phyloP scores from a whole-genome alignment of 768 basidiomycete species.

The Calocybe cyanea region DNA sequence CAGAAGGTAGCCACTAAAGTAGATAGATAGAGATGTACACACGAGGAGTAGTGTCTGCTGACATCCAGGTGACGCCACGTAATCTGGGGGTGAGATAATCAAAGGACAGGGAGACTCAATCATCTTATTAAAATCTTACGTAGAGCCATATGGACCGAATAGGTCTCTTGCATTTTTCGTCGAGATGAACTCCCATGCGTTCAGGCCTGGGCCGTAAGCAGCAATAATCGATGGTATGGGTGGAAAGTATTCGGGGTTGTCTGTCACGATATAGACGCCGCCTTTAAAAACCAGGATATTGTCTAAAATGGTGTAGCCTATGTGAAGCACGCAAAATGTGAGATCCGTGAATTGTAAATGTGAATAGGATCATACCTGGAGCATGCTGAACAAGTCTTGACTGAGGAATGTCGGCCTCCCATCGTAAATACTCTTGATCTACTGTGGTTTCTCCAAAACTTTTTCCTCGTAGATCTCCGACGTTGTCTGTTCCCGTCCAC shows the following conservation, averaged over 20 bases:
- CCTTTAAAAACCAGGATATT: conserved; percentile 74
- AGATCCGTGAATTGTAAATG: neutral
- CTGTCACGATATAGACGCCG: conserved; percentile 71
- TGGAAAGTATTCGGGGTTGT: conserved; percentile 62
- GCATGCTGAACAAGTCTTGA: conserved; percentile 59
- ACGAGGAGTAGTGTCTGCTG: conserved; percentile 51
- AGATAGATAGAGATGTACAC: conserved; percentile 19
- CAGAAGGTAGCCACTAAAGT: neutral
- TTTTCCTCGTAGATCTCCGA: conserved; percentile 21
- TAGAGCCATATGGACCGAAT: conserved; percentile 51
- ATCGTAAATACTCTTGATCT: conserved; percentile 51
- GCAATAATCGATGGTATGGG: conserved; percentile 46
- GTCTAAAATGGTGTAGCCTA: conserved; percentile 83
- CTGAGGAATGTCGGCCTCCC: conserved; percentile 53
- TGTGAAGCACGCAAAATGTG: neutral
- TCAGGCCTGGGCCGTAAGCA: conserved; percentile 30
- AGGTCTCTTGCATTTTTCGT: conserved; percentile 40
- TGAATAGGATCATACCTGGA: conserved; percentile 44
- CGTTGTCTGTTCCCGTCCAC: conserved; percentile 35
- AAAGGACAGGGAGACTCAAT: neutral
- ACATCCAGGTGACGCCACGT: conserved; percentile 67
- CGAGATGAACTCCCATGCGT: conserved; percentile 61
- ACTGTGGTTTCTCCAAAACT: conserved; percentile 35
- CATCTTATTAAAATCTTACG: conserved; percentile 31
- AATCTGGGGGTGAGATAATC: conserved; percentile 37